Base-by-base conservation (phyloP, 768 basidiomycete species). In the Agrocybe pediades region DNA sequence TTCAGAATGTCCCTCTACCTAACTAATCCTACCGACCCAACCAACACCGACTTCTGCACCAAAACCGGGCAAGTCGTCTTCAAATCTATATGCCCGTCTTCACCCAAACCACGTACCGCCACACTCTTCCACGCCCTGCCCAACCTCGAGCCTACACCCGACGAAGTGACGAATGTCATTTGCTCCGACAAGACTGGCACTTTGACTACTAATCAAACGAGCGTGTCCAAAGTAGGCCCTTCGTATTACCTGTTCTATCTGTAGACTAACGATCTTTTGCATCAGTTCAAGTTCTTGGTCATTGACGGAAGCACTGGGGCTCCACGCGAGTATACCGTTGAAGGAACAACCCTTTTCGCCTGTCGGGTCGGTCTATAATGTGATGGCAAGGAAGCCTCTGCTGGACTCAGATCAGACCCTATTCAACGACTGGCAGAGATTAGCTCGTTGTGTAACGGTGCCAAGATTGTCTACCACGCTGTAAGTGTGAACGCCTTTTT, bases 171-270 rank as follows among this genome's bases (percentile, higher is more conserved):
- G 40, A 98, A 97, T 67, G 94, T 99, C 45, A 98, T 99, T 61
- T 99, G 96, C 70, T 95, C 94, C 2, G 96, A 99, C 74, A 99
- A 99, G 80, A 99, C 96, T 21, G 95, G 95, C 45, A 95, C 94
- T 27, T 66, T 97, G 64, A 97, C 95, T 9, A 97, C 94, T 13
- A 97, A 93, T 71, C 96, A 98, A 68, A 98, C 98, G 96, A 91
- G 92, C 62, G 92, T 98, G 20, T 88, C 92, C 26, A 83, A 77
- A 71, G 88, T 91, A 69, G 51, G 77, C 71, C 30, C 11, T 44
- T 24, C 27, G 20, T 23, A 11, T 23, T 55, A 17, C 17, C 9
- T 55, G 9, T 58, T 42, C 47, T 6, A 26, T 40, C 33, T 33
- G 13, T 20, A 6, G 47, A n/a, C 17, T 50, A 47, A 42, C n/a